Evolutionary conservation across 495 filamentous ascomycete species (phyloP), one percentile per base, ranked within the genome.

Genomic region (Rhypophila decipiens): DNA sequence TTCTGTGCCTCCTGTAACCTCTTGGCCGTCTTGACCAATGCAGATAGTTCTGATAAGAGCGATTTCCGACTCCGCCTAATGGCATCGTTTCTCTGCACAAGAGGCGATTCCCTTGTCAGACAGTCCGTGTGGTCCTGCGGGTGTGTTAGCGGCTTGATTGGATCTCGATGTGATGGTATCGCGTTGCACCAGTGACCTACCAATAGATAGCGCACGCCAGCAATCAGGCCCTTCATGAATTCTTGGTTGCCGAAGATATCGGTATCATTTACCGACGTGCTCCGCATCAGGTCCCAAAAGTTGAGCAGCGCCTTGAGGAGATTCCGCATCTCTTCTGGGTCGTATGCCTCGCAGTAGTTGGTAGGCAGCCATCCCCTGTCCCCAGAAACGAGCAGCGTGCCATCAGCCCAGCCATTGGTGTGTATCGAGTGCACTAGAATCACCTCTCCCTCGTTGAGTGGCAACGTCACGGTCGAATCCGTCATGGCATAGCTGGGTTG

Each of bases 341-440:
- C 87, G 63, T 96, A 99, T 10, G 87, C 78, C 62, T 96, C 88
- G 71, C 94, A 99, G 63, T 97, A 97, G 64, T 99, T 99, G 3
- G 94, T 97, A 23, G 94, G 94, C 47, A 99, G 71, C 94, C 94
- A 99, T 47, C 94, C 94, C 56, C 94, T 79, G 46, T 85, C 85
- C 15, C 91, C 93, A 11, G 88, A 86, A 44, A 86, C 77, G 44
- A 99, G 68, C 37, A 96, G 73, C n/a, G 94, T 99, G 34, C 94
- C 94, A 66, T 99, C 94, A 34, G 93, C 94, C 94, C 94, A 99
- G 57, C 94, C 94, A 71, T 96, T 99, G 41, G 88, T 89, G 69
- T 99, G 94, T 55, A 99, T 86, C 12, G 93, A 96, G 66, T 99
- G 94, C 27, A 99, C 83, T 46, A 99, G 67, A 42, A 99, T 87